phyloP scores from a whole-genome alignment of 768 basidiomycete species.

The Botryobasidium botryosum region DNA sequence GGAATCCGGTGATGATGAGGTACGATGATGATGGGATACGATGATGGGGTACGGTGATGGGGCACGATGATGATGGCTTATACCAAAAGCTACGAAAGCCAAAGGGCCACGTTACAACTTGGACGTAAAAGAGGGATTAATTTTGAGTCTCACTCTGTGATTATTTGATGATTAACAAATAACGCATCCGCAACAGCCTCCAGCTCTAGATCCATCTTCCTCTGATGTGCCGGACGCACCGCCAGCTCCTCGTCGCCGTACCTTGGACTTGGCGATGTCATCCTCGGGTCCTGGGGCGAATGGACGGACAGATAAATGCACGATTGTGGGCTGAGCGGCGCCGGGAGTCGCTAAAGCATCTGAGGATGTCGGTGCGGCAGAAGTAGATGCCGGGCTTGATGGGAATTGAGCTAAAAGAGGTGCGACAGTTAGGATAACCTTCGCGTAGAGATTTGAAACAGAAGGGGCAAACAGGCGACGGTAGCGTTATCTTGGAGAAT shows the following conservation, averaged over 20 bases:
- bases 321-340: constrained; percentile 9
- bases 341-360: constrained; percentile 7
- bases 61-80: too few relatives aligned
- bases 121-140: too few relatives aligned
- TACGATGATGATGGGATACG: too few relatives aligned
- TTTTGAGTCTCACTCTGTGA: too few relatives aligned
- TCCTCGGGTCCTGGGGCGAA: constrained; percentile 10
- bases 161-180: too few relatives aligned
- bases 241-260: background rate
- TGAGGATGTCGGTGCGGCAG: background rate
- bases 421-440: background rate
- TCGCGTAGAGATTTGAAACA: background rate
- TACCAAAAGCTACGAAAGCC: too few relatives aligned
- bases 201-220: constrained; percentile 1
- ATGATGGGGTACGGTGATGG: too few relatives aligned
- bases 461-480: constrained; percentile 9
- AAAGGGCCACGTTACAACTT: too few relatives aligned
- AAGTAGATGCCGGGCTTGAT: background rate
- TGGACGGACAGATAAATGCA: constrained; percentile 13
- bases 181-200: constrained; percentile 13
- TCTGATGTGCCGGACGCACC: constrained; percentile 2
- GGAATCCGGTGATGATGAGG: too few relatives aligned
- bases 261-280: constrained; percentile 4
- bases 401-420: background rate
- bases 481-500: constrained; percentile 12